Evolutionary conservation across 768 basidiomycete species (phyloP).

Genomic region (Naematelia encephala): DNA sequence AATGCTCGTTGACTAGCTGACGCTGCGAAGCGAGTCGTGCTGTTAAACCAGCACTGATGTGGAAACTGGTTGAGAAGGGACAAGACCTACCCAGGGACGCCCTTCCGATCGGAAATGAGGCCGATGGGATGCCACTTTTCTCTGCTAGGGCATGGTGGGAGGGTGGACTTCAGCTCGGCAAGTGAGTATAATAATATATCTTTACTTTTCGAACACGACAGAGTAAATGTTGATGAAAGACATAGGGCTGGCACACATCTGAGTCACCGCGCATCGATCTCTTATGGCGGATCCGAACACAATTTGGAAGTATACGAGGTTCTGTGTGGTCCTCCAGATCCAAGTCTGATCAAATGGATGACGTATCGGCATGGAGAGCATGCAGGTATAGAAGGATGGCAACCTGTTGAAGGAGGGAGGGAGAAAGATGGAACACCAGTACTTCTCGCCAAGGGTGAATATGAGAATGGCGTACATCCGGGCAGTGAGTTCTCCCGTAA

Average conservation of each 20-base stretch:
- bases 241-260: conserved; percentile 26
- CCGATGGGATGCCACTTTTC: conserved; percentile 34
- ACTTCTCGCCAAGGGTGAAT: conserved; percentile 43
- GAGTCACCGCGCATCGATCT: conserved; percentile 36
- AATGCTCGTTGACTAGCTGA: not conserved
- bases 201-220: not conserved
- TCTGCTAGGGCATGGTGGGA: conserved; percentile 43
- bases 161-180: conserved; percentile 46
- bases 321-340: conserved; percentile 39
- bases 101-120: conserved; percentile 42
- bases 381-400: conserved; percentile 32
- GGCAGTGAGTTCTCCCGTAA: conserved; percentile 33
- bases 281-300: conserved; percentile 43
- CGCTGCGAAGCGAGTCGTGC: conserved; percentile 28
- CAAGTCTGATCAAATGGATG: conserved; percentile 40
- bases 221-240: not conserved
- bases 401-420: conserved; percentile 46
- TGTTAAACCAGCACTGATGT: conserved; percentile 38
- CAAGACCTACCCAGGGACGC: conserved; percentile 35
- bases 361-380: conserved; percentile 36
- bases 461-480: conserved; percentile 42
- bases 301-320: conserved; percentile 42
- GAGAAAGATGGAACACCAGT: conserved; percentile 37
- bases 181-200: conserved; percentile 22
- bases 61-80: conserved; percentile 45